Evolutionary conservation across 2,329 filamentous ascomycete species (phyloP), one percentile per base, ranked within the genome.

Genomic region (Drechslerella coelobrocha): DNA sequence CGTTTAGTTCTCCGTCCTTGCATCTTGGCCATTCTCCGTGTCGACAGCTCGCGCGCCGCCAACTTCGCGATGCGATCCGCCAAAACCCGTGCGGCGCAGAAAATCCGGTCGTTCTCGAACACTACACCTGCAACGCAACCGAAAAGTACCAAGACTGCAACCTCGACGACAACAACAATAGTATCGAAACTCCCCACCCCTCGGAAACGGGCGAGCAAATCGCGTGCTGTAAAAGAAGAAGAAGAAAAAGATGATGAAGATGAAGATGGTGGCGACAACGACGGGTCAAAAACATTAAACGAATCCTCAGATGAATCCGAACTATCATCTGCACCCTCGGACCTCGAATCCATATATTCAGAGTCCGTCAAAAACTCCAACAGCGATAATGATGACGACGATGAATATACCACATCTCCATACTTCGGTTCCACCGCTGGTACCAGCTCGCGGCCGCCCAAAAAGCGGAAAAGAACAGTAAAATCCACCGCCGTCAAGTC

Each of bases 241-340:
- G 34, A 61, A 1, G 39, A 68, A 1, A 29, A 68, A 21, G 37
- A 41, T 1, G 43, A 43, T 7, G 47, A 45, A 23, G 47, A 14
- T 7, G 60, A 48, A 27, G 48, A 52, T 4, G 45, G 34, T 26
- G n/a, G 41, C 19, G 12, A 53, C 26, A 31, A 39, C 23, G n/a
- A 52, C 8, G 29, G 5, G 9, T 4, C 41, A 19, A 17, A 21
- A 45, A 4, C 4, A 39, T 10, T 26, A 56, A 26, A 21, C 24
- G 43, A 8, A 31, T 21, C 37, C 8, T 66, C 61, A 8, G 51
- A 54, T 12, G 66, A 72, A 10, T 66, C 68, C 1, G 68, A 66
- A 21, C 26, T 72, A 56, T 72, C 68, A 19, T 72, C 68, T 8
- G 68, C 43, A 2, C 61, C 68, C n/a, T 72, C 68, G 17, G 68